Conservation (phyloP, 208 protist genomes). For the Trypanosoma cruzi region DNA sequence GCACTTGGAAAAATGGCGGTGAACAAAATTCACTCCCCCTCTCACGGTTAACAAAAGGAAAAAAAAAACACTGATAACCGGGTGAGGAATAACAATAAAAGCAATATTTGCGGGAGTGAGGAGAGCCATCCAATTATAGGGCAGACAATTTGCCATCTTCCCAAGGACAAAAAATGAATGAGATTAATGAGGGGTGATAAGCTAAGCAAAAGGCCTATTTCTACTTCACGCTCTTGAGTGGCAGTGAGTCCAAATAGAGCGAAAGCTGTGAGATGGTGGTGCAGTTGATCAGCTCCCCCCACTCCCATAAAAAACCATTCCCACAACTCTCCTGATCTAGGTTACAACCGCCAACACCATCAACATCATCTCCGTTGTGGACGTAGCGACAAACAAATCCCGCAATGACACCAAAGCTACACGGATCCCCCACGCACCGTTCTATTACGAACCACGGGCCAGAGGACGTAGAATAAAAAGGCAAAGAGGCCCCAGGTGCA, state of each 20-base stretch:
- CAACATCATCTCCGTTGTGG: slow-evolving; percentile 1
- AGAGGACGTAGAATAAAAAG: slow-evolving; percentile 3
- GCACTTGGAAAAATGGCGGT: too few relatives aligned
- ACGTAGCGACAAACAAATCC: slow-evolving; percentile 23
- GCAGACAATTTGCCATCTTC: too few relatives aligned
- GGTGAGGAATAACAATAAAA: slow-evolving; percentile 22
- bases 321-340: not conserved
- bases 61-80: slow-evolving; percentile 5
- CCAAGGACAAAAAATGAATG: slow-evolving; percentile 10
- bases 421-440: slow-evolving; percentile 26
- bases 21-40: not conserved
- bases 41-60: slow-evolving; percentile 5
- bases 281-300: slow-evolving; percentile 28
- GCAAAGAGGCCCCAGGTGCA: not conserved
- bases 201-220: not conserved
- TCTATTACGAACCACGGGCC: slow-evolving; percentile 22
- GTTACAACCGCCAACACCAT: not conserved
- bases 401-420: slow-evolving; percentile 36
- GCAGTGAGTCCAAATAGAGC: slow-evolving; percentile 18
- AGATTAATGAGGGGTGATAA: slow-evolving; percentile 3
- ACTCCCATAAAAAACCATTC: slow-evolving; percentile 23
- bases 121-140: not conserved
- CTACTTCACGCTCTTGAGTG: not conserved
- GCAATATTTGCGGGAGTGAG: slow-evolving; percentile 18
- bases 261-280: slow-evolving; percentile 23